These are phyloP conservation scores for Neostapfia colusana DNA, from an alignment of 176 grass and related monocot genomes.

Conservation along the genomic window DNA sequence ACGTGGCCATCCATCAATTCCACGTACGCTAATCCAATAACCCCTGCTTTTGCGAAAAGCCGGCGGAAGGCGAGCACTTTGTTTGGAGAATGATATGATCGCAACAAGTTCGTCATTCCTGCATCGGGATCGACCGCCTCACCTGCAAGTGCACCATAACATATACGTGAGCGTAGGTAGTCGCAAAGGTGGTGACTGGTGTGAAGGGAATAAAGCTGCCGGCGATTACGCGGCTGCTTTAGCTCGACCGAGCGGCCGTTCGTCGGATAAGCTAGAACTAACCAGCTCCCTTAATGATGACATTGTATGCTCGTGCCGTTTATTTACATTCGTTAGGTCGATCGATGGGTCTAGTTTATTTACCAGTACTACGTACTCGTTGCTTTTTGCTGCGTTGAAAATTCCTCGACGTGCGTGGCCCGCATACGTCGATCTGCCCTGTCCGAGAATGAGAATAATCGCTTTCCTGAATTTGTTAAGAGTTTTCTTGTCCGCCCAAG, in stretches of 20 bases:
- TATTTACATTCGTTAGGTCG: slow-evolving; percentile 13
- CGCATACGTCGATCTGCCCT: neutral
- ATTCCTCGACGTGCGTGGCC: slow-evolving; percentile 11
- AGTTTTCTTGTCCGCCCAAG: neutral
- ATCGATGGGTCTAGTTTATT: neutral
- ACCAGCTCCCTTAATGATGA: neutral
- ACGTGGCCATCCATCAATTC: neutral
- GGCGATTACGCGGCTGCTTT: slow-evolving; percentile 46
- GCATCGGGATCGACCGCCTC: neutral
- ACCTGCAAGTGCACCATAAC: neutral
- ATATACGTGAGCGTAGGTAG: neutral
- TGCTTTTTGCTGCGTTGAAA: neutral
- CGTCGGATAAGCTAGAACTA: slow-evolving; percentile 28
- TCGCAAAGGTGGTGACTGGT: slow-evolving; percentile 41
- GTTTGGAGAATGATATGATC: neutral
- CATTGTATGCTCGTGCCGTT: neutral
- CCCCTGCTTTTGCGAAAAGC: slow-evolving; percentile 20
- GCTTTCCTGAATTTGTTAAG: neutral
- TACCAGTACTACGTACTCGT: too few relatives aligned
- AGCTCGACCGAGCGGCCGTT: neutral
- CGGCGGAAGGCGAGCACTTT: slow-evolving; percentile 3
- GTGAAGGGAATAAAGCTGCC: slow-evolving; percentile 50
- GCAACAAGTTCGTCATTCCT: neutral
- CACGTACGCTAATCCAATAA: neutral
- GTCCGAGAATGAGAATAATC: neutral